These are phyloP conservation scores for Phaeodactylum tricornutum DNA, from an alignment of 108 stramenopile genomes.

Conservation along the genomic window DNA sequence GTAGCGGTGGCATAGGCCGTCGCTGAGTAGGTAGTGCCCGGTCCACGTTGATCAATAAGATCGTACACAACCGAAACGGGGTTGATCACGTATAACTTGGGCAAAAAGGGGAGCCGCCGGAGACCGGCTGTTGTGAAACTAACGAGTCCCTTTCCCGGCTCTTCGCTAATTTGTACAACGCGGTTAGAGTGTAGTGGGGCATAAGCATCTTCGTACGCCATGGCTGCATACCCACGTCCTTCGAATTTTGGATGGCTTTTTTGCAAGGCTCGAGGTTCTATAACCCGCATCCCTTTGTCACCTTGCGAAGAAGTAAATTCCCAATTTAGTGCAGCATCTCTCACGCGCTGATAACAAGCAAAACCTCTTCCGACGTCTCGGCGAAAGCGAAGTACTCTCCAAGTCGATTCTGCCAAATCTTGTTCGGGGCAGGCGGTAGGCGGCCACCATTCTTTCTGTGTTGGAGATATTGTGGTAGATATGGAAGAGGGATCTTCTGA, in stretches of 20 bases:
- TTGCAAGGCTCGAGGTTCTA: background rate
- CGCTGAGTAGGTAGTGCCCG: constrained; percentile 17
- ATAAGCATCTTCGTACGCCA: background rate
- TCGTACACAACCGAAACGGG: constrained; percentile 42
- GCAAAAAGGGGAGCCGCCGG: constrained; percentile 7
- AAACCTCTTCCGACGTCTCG: constrained; percentile 28
- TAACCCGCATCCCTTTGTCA: constrained; percentile 11
- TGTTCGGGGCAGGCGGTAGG: background rate
- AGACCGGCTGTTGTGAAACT: background rate
- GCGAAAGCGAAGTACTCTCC: constrained; percentile 27
- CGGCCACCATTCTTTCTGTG: constrained; percentile 5
- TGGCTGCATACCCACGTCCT: background rate
- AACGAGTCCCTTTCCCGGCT: too few species aligned
- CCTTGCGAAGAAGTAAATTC: constrained; percentile 22
- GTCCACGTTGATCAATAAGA: constrained; percentile 33
- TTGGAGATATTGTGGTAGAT: background rate
- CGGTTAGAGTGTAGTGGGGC: background rate
- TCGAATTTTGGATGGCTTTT: too few species aligned
- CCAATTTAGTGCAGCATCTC: constrained; percentile 38
- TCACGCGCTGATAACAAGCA: constrained; percentile 29
- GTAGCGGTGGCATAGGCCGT: constrained; percentile 41
- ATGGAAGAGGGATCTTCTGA: background rate
- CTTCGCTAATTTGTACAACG: background rate
- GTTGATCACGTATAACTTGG: constrained; percentile 26
- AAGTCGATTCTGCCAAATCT: constrained; percentile 4